phyloP scores from a whole-genome alignment of 2,329 filamentous ascomycete species.

The Aureobasidium sp. region DNA sequence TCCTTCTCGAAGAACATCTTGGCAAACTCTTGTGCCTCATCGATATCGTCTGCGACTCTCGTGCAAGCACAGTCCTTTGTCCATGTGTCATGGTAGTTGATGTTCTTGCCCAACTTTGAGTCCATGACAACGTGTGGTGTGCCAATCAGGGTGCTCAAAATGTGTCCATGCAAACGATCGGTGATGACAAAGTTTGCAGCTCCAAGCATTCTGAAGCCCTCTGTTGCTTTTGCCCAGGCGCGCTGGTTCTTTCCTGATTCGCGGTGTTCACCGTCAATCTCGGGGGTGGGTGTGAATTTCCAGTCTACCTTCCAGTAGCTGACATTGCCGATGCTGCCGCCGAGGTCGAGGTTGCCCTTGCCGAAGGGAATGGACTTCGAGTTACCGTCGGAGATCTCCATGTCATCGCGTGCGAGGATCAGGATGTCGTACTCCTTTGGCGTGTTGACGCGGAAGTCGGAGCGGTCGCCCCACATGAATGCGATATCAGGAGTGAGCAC shows the following conservation, averaged over 20 bases:
- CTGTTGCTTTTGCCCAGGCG: constrained; percentile 12
- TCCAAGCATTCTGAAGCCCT: constrained; percentile 11
- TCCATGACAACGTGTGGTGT: constrained; percentile 12
- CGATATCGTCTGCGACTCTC: constrained; percentile 4
- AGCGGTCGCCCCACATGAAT: constrained; percentile 13
- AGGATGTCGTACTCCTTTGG: constrained; percentile 8
- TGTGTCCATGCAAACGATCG: constrained; percentile 13
- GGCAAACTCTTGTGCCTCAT: constrained; percentile 2
- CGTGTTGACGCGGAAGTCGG: constrained; percentile 10
- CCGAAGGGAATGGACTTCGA: constrained; percentile 11
- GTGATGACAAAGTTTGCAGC: constrained; percentile 15
- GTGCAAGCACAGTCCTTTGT: constrained; percentile 12
- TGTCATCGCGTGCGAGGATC: constrained; percentile 13
- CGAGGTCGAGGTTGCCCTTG: constrained; percentile 5
- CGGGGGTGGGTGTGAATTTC: constrained; percentile 8
- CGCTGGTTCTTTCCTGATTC: constrained; percentile 11
- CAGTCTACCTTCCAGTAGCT: constrained; percentile 14
- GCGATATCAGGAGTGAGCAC: constrained; percentile 9
- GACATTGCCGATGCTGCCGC: constrained; percentile 10
- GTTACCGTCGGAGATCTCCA: constrained; percentile 1
- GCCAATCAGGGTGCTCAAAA: constrained; percentile 13
- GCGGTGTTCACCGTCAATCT: constrained; percentile 1
- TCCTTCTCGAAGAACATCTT: constrained; percentile 12
- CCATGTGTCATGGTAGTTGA: constrained; percentile 14
- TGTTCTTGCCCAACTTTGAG: constrained; percentile 13